Percentiles rank a stretch among this genome's conserved stretches.
phyloP scores from a whole-genome alignment of 1,284 basidiomycete species.

The Mrakiaceae sp. region DNA sequence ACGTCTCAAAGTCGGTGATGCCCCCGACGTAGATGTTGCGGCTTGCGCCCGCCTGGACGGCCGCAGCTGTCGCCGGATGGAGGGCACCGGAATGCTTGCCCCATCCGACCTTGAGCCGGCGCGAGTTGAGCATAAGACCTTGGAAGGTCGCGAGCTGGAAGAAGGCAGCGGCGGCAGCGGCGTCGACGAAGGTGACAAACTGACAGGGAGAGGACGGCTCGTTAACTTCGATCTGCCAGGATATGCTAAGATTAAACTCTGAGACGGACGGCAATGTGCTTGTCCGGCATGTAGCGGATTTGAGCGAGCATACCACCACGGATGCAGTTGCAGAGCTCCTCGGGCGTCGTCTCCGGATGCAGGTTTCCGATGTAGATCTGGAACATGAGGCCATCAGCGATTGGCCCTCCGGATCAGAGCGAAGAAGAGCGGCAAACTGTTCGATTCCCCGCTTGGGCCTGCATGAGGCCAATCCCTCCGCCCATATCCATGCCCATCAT shows the following conservation, averaged over 20 bases:
- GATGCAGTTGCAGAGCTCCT: slow-evolving; percentile 88
- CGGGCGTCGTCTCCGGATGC: slow-evolving; percentile 78
- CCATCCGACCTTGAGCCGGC: slow-evolving; percentile 88
- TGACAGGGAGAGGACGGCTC: slow-evolving; percentile 26
- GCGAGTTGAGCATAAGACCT: slow-evolving; percentile 77
- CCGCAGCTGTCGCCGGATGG: slow-evolving; percentile 58
- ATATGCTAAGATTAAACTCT: slow-evolving; percentile 25
- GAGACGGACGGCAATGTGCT: slow-evolving; percentile 70
- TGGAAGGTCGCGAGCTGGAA: slow-evolving; percentile 78
- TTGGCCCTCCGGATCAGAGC: slow-evolving; percentile 32
- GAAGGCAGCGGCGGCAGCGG: slow-evolving; percentile 78
- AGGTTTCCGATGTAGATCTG: slow-evolving; percentile 78
- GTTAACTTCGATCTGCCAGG: background rate
- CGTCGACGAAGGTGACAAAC: slow-evolving; percentile 86
- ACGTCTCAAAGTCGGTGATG: slow-evolving; percentile 80
- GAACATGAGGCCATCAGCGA: background rate
- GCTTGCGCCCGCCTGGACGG: slow-evolving; percentile 79
- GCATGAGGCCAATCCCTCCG: slow-evolving; percentile 1
- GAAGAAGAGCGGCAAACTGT: slow-evolving; percentile 25
- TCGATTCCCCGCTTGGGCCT: slow-evolving; percentile 14
- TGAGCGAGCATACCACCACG: slow-evolving; percentile 76
- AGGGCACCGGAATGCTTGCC: slow-evolving; percentile 81
- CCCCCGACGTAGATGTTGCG: slow-evolving; percentile 90
- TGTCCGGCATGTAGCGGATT: slow-evolving; percentile 82
- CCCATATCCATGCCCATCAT: slow-evolving; percentile 2